A percentile compares a stretch with the other conserved stretches of the same genome.
Conservation (phyloP, 305 asterid genomes). For the Lippia alba region DNA sequence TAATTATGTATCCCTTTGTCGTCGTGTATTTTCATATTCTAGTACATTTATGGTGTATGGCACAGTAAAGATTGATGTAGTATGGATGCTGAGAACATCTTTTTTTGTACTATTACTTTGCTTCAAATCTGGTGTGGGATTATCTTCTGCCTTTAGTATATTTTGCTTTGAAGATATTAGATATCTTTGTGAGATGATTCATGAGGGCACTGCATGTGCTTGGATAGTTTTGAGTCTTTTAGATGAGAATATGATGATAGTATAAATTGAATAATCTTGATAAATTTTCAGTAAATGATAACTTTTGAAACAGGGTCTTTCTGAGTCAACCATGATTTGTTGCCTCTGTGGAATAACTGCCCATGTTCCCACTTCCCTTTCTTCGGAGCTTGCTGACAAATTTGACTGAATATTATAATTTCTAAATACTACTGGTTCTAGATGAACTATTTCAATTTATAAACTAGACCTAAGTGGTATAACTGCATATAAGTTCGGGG, state of each 20-base stretch:
- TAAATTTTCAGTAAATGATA: no score
- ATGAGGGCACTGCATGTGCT: neutral
- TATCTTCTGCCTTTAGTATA: neutral
- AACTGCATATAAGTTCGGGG: no score
- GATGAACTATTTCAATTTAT: no score
- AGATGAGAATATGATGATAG: no score
- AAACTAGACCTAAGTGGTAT: no score
- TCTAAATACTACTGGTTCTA: no score
- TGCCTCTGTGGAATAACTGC: neutral
- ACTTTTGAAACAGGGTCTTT: neutral
- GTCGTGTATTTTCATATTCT: neutral
- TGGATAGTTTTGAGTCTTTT: no score
- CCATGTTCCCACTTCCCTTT: conserved; percentile 22
- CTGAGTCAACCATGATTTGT: conserved; percentile 21
- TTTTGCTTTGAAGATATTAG: neutral
- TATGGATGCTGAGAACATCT: conserved; percentile 1
- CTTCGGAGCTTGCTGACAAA: conserved; percentile 7
- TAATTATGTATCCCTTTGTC: neutral
- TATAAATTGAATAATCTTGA: no score
- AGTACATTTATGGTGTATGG: neutral
- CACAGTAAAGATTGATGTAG: neutral
- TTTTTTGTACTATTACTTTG: neutral
- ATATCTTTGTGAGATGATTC: neutral
- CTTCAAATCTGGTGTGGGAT: neutral
- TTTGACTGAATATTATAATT: conserved; percentile 11